Conservation (phyloP, 805 yeast genomes). For the Zygotorulaspora danielsina region DNA sequence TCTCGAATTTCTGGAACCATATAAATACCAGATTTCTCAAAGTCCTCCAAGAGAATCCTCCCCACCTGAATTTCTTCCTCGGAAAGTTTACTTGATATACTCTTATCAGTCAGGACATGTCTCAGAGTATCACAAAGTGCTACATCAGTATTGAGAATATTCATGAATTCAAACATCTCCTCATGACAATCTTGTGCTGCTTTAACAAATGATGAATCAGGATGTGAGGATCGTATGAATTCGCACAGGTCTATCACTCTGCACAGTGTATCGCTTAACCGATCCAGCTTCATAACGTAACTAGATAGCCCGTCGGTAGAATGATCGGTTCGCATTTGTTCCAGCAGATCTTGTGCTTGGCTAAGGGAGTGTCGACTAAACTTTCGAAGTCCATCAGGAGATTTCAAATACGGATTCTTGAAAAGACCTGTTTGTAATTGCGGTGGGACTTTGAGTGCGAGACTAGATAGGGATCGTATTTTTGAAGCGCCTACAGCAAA, state of each 20-base stretch:
- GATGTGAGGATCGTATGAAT: slow-evolving; percentile 85
- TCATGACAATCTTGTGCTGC: slow-evolving; percentile 90
- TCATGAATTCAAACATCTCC: slow-evolving; percentile 89
- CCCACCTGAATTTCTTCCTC: slow-evolving; percentile 83
- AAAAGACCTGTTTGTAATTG: slow-evolving; percentile 58
- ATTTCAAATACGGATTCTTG: slow-evolving; percentile 60
- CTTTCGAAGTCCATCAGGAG: slow-evolving; percentile 64
- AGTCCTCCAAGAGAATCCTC: slow-evolving; percentile 71
- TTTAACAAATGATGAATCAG: slow-evolving; percentile 59
- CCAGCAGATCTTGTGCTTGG: slow-evolving; percentile 60
- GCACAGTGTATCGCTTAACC: slow-evolving; percentile 82
- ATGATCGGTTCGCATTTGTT: slow-evolving; percentile 48
- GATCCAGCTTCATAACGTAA: slow-evolving; percentile 68
- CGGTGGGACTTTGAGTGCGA: slow-evolving; percentile 8
- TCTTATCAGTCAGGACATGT: slow-evolving; percentile 43
- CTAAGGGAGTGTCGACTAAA: slow-evolving; percentile 64
- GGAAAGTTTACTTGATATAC: slow-evolving; percentile 39
- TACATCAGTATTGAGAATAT: slow-evolving; percentile 78
- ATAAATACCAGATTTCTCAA: slow-evolving; percentile 84
- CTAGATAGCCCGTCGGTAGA: slow-evolving; percentile 41
- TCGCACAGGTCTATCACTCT: slow-evolving; percentile 93
- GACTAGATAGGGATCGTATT: slow-evolving; percentile 6
- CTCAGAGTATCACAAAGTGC: slow-evolving; percentile 60
- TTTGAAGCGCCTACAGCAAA: slow-evolving; percentile 11
- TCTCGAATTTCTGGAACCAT: slow-evolving; percentile 62